phyloP scores from a whole-genome alignment of 768 basidiomycete species.

The Nidularia pulvinata region DNA sequence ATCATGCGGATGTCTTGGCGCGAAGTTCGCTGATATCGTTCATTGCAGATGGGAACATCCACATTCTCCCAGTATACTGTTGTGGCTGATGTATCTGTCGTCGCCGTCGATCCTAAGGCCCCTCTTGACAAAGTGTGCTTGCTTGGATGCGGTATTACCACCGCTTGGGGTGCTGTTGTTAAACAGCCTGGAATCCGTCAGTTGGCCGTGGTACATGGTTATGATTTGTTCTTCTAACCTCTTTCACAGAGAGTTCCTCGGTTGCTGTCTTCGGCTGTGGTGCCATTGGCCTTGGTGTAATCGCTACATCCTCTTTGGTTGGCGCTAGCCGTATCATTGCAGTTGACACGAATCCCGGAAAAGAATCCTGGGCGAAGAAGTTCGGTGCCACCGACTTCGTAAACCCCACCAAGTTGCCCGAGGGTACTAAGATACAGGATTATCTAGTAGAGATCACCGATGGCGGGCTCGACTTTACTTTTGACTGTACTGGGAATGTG shows the following conservation, averaged over 20 bases:
- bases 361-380: conserved; percentile 87
- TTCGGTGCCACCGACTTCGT: conserved; percentile 97
- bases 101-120: conserved; percentile 82
- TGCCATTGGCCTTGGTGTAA: conserved; percentile 92
- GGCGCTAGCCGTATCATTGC: conserved; percentile 91
- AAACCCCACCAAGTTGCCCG: conserved; percentile 72
- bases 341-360: conserved; percentile 84
- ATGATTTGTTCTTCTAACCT: not conserved
- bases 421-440: conserved; percentile 88
- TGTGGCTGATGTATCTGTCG: conserved; percentile 96
- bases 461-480: conserved; percentile 96
- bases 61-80: conserved; percentile 99
- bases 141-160: conserved; percentile 95
- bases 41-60: conserved; percentile 90
- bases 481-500: conserved; percentile 93
- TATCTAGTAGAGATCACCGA: conserved; percentile 91
- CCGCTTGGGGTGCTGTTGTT: conserved; percentile 95
- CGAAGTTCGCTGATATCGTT: conserved; percentile 1
- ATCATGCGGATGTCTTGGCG: not conserved
- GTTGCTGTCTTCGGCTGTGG: conserved; percentile 98
- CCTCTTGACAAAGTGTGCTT: conserved; percentile 97
- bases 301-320: conserved; percentile 77
- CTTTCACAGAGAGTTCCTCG: conserved; percentile 64
- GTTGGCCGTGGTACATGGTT: conserved; percentile 18
- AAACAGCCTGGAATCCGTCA: conserved; percentile 87